These are phyloP conservation scores for Jamesozyma piceae DNA, from an alignment of 805 yeast genomes.

Conservation along the genomic window DNA sequence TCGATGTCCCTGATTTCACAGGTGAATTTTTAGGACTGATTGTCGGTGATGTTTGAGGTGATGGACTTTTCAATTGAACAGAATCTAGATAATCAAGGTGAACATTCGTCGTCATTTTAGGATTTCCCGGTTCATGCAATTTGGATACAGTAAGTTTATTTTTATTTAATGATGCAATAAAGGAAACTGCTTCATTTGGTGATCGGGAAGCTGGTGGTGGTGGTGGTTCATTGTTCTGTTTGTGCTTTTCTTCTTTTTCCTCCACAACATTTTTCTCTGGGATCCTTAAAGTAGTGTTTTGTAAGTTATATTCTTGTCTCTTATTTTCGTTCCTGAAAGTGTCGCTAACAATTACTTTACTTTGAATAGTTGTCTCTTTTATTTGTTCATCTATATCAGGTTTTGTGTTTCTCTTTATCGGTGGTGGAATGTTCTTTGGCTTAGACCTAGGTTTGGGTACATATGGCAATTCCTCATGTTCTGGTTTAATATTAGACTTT, in stretches of 20 bases:
- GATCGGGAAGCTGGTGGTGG: conserved; percentile 7
- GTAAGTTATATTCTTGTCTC: not conserved
- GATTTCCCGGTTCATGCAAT: not conserved
- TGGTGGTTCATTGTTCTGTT: not conserved
- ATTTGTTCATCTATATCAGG: not conserved
- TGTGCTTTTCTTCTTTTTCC: not conserved
- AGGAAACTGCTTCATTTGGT: conserved; percentile 5
- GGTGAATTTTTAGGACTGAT: not conserved
- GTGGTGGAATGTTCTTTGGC: not conserved
- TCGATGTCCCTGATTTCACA: not conserved
- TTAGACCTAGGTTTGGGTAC: not conserved
- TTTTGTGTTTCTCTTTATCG: not conserved
- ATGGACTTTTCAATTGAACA: conserved; percentile 10
- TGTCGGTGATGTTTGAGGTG: conserved; percentile 1
- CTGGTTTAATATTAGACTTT: not conserved
- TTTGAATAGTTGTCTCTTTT: not conserved
- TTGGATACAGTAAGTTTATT: conserved; percentile 13
- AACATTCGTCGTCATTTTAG: not conserved
- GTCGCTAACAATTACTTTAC: not conserved
- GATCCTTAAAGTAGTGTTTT: not conserved
- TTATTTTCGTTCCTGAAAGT: not conserved
- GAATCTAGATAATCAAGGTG: conserved; percentile 19
- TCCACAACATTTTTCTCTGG: not conserved
- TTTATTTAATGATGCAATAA: conserved; percentile 13
- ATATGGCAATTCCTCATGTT: not conserved